Evolutionary conservation across 768 basidiomycete genomes (phyloP), one percentile per base, ranked within the genome.

Genomic region (Arthromyces matolae): DNA sequence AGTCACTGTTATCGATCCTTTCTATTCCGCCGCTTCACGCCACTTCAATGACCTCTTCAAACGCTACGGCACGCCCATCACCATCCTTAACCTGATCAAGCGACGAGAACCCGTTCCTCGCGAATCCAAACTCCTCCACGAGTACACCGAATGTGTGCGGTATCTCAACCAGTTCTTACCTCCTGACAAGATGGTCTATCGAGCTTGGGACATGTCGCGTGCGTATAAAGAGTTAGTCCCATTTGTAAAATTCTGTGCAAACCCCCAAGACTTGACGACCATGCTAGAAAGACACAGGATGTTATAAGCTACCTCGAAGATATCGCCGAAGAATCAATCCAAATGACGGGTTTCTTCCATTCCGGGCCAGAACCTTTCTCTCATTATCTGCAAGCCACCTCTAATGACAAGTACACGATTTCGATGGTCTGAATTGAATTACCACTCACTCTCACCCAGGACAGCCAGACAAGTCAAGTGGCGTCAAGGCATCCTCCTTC

Each of bases 131-230:
- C 71, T 99, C 7, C 68, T 95, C 13, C 83, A 85, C 13, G 93
- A 96, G 61, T 98, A 94, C 59, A 89, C 86, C 0, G 83, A 93
- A 62, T 99, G 96, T 60, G 85, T 97, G 14, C 65, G 78, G 40
- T 99, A 96, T 61, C 75, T 99, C 24, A 98, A 98, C 53, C 95
- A 99, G 62, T 97, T 96, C 66, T 67, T 99, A 10, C 95, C 96
- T 0, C 73, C 75, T 6, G 84, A 75, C 22, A 86, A 84, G 69
- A 91, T 99, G 82, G 75, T 84, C 12, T 96, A 98, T 61, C 81
- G 90, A 34, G 83, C 93, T 12, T 99, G 93, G 90, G 96, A 99
- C 64, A 96, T 98, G 89, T 85, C 87, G 4, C 78, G 88, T 32
- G 93, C 94, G 2, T 91, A 93, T 55, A 96, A 96, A 64, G 89